These are phyloP conservation scores for Lotmaria passim DNA, from an alignment of 208 protist species.

Conservation along the genomic window DNA sequence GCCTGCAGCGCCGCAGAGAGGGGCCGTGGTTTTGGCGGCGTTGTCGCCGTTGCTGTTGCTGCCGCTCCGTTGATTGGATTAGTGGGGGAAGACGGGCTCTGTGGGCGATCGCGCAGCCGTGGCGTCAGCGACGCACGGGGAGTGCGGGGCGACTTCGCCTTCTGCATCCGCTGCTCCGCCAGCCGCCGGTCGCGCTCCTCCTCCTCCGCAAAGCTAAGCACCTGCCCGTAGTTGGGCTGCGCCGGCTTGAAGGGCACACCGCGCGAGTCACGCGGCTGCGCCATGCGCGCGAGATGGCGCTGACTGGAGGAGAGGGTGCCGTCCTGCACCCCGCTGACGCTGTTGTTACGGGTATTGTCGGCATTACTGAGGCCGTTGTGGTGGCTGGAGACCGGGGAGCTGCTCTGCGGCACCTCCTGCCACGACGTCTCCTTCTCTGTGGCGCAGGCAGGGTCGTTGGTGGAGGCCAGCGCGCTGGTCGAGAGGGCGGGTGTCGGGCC, in stretches of 20 bases:
- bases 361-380: neutral
- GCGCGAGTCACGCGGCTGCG: conserved; percentile 20
- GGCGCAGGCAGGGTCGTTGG: neutral
- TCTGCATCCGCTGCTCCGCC: conserved; percentile 15
- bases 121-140: conserved; percentile 9
- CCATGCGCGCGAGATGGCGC: conserved; percentile 35
- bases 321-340: neutral
- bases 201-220: conserved; percentile 70
- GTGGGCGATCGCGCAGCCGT: neutral
- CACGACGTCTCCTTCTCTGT: neutral
- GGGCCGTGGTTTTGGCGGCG: conserved; percentile 2
- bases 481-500: conserved; percentile 5
- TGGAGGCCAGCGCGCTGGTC: neutral
- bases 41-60: neutral
- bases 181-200: conserved; percentile 34
- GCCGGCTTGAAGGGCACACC: conserved; percentile 14
- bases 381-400: neutral
- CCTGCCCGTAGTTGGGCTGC: conserved; percentile 66
- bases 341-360: conserved; percentile 1
- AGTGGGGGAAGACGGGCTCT: conserved; percentile 7
- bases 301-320: conserved; percentile 8
- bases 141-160: conserved; percentile 5
- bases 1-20: conserved; percentile 17
- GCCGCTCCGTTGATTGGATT: neutral
- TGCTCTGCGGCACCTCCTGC: conserved; percentile 6